phyloP scores from a whole-genome alignment of 176 grass and related monocot species.

The Melocanna baccifera region DNA sequence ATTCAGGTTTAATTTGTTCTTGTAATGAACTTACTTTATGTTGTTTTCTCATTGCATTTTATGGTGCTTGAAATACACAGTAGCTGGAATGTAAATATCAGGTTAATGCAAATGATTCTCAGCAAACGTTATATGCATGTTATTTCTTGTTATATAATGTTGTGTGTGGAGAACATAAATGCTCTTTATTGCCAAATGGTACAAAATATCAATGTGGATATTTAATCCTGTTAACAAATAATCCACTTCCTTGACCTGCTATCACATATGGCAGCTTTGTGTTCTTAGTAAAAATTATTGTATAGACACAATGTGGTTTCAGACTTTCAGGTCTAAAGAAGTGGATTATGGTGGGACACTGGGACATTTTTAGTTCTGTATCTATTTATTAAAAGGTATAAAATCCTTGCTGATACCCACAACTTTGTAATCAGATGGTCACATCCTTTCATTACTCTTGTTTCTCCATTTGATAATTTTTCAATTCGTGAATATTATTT shows the following conservation, averaged over 20 bases:
- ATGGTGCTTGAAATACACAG: neutral
- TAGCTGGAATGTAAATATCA: neutral
- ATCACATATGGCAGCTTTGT: neutral
- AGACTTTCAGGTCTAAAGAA: constrained; percentile 27
- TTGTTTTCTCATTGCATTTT: neutral
- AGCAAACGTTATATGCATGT: neutral
- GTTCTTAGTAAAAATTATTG: constrained; percentile 1
- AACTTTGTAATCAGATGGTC: neutral
- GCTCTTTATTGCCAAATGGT: neutral
- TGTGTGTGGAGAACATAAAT: neutral
- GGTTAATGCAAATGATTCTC: neutral
- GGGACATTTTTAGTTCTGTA: neutral
- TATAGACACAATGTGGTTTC: constrained; percentile 1
- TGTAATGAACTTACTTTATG: constrained; percentile 4
- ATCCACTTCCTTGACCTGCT: constrained; percentile 22
- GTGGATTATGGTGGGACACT: constrained; percentile 16
- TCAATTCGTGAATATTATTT: neutral
- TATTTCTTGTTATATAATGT: neutral
- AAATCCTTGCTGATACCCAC: constrained; percentile 2
- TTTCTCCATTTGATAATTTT: neutral
- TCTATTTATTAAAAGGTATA: constrained; percentile 21
- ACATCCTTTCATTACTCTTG: neutral
- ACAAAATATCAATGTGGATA: neutral
- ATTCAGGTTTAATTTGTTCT: constrained; percentile 48
- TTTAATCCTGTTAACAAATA: constrained; percentile 8